A percentile compares a stretch with the other conserved stretches of the same genome.
Conservation (phyloP, 352 stramenopile species). For the Aphanomyces stellatus region DNA sequence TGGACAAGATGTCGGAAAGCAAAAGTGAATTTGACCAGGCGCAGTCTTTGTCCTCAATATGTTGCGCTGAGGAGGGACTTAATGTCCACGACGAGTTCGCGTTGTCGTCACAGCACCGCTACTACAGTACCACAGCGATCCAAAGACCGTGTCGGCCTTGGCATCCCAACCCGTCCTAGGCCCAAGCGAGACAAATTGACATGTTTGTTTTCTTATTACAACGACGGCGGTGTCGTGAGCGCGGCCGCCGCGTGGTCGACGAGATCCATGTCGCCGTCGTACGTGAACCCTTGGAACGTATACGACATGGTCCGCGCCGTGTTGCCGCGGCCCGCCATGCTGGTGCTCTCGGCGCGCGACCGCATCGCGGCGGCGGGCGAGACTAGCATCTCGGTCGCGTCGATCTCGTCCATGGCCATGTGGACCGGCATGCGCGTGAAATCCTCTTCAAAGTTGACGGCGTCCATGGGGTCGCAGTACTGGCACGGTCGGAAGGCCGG, state of each 20-base stretch:
- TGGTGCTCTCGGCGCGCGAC: constrained; percentile 28
- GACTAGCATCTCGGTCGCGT: too few relatives aligned
- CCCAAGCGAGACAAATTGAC: background rate
- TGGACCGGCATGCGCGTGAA: constrained; percentile 69
- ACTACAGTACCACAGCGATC: background rate
- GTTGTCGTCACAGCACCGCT: background rate
- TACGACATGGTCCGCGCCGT: constrained; percentile 75
- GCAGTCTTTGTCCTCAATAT: too few relatives aligned
- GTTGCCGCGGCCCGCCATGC: constrained; percentile 39
- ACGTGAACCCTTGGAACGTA: constrained; percentile 78
- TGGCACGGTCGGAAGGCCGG: constrained; percentile 75
- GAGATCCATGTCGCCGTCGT: constrained; percentile 37
- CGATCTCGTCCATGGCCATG: constrained; percentile 8
- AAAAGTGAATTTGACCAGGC: too few relatives aligned
- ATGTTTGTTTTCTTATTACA: background rate
- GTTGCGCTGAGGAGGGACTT: too few relatives aligned
- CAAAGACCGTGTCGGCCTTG: too few relatives aligned
- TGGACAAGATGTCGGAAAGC: too few relatives aligned
- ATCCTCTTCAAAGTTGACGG: constrained; percentile 78
- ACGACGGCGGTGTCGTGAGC: constrained; percentile 4
- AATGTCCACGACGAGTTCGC: too few relatives aligned
- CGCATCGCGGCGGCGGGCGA: background rate
- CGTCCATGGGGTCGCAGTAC: constrained; percentile 74
- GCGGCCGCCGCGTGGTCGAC: background rate
- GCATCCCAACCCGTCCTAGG: too few relatives aligned